Conservation (phyloP, 2,329 filamentous ascomycete genomes). For the Sporothrix euskadiensis region DNA sequence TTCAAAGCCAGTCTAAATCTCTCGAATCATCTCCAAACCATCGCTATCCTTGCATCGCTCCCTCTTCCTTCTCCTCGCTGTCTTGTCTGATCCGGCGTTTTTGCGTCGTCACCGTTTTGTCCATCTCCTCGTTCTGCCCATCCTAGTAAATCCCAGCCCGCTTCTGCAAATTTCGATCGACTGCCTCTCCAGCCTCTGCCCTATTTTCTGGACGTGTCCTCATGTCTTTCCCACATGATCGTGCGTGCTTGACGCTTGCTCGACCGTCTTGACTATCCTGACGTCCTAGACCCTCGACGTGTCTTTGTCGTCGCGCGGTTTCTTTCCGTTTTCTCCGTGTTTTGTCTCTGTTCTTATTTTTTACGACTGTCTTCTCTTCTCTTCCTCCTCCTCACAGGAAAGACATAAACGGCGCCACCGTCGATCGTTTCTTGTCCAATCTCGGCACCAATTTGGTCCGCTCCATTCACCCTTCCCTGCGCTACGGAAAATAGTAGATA, state of each 20-base stretch:
- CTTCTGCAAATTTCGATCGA: background rate
- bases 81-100: background rate
- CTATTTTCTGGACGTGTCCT: background rate
- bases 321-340: background rate
- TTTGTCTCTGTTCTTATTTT: background rate
- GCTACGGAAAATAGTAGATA: slow-evolving; percentile 4
- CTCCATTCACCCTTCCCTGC: slow-evolving; percentile 4
- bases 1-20: background rate
- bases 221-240: background rate
- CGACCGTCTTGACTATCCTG: background rate
- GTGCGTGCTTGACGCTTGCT: background rate
- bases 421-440: slow-evolving; percentile 22
- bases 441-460: slow-evolving; percentile 18
- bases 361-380: background rate
- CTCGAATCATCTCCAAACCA: background rate
- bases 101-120: slow-evolving; percentile 1
- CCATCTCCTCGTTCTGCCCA: background rate
- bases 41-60: background rate
- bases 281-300: background rate
- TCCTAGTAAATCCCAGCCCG: background rate
- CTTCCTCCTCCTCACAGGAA: background rate
- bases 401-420: slow-evolving; percentile 15
- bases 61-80: background rate
- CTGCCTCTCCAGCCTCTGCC: background rate
- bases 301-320: background rate